Evolutionary conservation across 2,329 filamentous ascomycete genomes (phyloP), one percentile per base, ranked within the genome.

Genomic region (Hirsutella rhossiliensis): DNA sequence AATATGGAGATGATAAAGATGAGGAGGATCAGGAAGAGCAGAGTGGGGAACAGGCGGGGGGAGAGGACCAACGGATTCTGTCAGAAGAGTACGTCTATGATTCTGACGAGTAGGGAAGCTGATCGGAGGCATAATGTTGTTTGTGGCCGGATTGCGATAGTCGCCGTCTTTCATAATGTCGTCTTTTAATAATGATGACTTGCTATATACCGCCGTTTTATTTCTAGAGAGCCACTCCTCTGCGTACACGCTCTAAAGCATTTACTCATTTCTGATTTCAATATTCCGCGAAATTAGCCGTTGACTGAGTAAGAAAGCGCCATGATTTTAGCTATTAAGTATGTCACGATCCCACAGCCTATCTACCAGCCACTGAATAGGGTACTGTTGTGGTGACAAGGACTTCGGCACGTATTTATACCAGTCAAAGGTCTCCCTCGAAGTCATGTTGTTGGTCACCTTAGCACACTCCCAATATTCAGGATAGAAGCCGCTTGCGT

Each of bases 391-490:
- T 42, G 45, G 40, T 13, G 40, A 43, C 17, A 45, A 11, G 29
- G 34, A 31, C 15, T 38, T 28, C 23, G 46, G 48, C 39, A 50
- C 36, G 38, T 48, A 48, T 19, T 44, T 28, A 38, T 48, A 50
- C 48, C 45, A 50, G 43, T 48, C 48, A 29, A 12, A 42, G 4
- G 43, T 23, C 7, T 49, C 41, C 18, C 11, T 36, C 5, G 44
- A 40, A 15, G 43, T 45, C 13, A 49, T 41, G 19, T 43, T 50
- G 15, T 52, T 52, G 13, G 50, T 49, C 36, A 44, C 41, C 39
- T 52, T 52, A 1, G 50, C 42, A 34, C 34, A 44, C 43, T 52
- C 50, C 50, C 45, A 52, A 42, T 52, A 52, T 15, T 52, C 47
- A 18, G 50, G 48, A 45, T 52, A 50, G 13, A 47, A 47, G 18